phyloP scores from a whole-genome alignment of 2,329 filamentous ascomycete genomes.

The Fusarium sp. region DNA sequence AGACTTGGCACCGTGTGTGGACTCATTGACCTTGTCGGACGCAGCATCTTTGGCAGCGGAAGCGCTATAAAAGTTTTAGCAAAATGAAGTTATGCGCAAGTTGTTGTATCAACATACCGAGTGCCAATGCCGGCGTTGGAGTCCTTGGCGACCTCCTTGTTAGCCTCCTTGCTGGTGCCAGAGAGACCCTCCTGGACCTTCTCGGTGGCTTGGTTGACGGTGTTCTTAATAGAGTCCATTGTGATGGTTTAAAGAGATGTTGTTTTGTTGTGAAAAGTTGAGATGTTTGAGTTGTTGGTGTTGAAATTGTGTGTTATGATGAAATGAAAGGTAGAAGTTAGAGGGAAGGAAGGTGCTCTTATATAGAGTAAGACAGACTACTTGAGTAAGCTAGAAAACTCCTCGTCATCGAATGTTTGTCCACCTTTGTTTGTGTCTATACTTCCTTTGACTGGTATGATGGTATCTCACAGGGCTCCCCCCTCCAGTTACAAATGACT shows the following conservation, averaged over 20 bases:
- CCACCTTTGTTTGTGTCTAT: slow-evolving; percentile 6
- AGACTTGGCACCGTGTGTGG: slow-evolving; percentile 54
- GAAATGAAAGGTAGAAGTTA: neutral
- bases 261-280: neutral
- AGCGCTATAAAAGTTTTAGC: slow-evolving; percentile 47
- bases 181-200: slow-evolving; percentile 65
- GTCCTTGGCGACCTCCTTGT: slow-evolving; percentile 77
- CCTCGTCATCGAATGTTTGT: slow-evolving; percentile 23
- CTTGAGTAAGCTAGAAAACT: neutral
- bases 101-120: slow-evolving; percentile 54
- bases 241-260: slow-evolving; percentile 42
- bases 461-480: slow-evolving; percentile 1
- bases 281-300: slow-evolving; percentile 16
- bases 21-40: slow-evolving; percentile 59
- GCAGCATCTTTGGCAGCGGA: slow-evolving; percentile 62
- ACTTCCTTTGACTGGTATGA: neutral
- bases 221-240: slow-evolving; percentile 69
- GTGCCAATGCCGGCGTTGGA: slow-evolving; percentile 62
- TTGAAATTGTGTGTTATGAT: slow-evolving; percentile 21
- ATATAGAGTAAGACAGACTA: slow-evolving; percentile 31
- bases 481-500: neutral
- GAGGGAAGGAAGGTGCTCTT: slow-evolving; percentile 21
- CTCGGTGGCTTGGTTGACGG: slow-evolving; percentile 60
- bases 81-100: neutral
- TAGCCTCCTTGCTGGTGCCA: slow-evolving; percentile 73